Evolutionary conservation across 441 rosid genomes (phyloP).

Genomic region (Erodium moschatum): DNA sequence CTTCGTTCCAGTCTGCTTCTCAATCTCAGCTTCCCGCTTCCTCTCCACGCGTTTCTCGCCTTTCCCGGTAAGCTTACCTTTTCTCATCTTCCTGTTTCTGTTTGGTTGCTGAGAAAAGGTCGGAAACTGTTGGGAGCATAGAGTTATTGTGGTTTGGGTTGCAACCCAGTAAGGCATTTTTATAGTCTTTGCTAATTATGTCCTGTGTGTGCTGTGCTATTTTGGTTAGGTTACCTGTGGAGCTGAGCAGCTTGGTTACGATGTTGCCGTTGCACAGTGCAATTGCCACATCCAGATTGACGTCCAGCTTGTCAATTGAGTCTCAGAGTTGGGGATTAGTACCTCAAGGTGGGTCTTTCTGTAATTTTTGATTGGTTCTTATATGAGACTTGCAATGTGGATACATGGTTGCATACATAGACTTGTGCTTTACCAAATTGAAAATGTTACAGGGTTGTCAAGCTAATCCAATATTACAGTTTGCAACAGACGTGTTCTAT

Average conservation of each 20-base stretch:
- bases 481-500: neutral
- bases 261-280: slow-evolving; percentile 58
- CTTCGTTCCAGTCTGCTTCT: slow-evolving; percentile 27
- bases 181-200: neutral
- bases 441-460: neutral
- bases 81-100: neutral
- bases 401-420: neutral
- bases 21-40: slow-evolving; percentile 22
- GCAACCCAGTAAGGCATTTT: neutral
- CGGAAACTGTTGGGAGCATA: neutral
- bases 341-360: slow-evolving; percentile 49
- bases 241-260: slow-evolving; percentile 39
- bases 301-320: slow-evolving; percentile 49
- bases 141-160: neutral
- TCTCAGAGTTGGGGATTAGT: slow-evolving; percentile 51
- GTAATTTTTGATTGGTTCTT: neutral
- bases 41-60: slow-evolving; percentile 34
- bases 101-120: neutral
- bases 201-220: neutral
- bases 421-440: neutral
- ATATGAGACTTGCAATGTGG: neutral
- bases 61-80: slow-evolving; percentile 24
- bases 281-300: slow-evolving; percentile 46
- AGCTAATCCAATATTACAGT: neutral
- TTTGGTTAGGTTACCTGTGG: slow-evolving; percentile 40